Evolutionary conservation across 1,284 basidiomycete genomes (phyloP).

Genomic region (Naganishia sp.): DNA sequence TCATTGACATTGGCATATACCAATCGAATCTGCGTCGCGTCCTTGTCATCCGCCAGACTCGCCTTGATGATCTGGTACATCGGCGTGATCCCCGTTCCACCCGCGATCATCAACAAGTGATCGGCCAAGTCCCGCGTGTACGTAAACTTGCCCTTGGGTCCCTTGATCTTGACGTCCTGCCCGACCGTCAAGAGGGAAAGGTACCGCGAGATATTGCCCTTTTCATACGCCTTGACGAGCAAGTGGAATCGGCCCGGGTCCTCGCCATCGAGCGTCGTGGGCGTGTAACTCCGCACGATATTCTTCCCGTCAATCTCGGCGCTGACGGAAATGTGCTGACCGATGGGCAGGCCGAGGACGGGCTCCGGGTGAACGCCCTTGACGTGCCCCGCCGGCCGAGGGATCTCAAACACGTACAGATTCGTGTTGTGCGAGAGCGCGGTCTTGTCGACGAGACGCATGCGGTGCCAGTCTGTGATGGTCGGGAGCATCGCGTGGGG

Average conservation of each 20-base stretch:
- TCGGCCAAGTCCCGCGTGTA: slow-evolving; percentile 63
- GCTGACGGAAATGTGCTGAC: slow-evolving; percentile 90
- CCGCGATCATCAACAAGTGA: slow-evolving; percentile 93
- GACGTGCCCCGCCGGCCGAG: slow-evolving; percentile 35
- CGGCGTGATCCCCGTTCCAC: slow-evolving; percentile 90
- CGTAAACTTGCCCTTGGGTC: slow-evolving; percentile 91
- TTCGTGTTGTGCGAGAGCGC: slow-evolving; percentile 93
- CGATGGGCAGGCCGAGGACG: slow-evolving; percentile 88
- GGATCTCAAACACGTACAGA: slow-evolving; percentile 61
- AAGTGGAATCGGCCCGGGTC: slow-evolving; percentile 93
- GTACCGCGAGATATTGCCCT: slow-evolving; percentile 91
- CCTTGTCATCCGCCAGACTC: slow-evolving; percentile 77
- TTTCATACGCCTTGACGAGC: slow-evolving; percentile 96
- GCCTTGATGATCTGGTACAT: slow-evolving; percentile 94
- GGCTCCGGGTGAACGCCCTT: slow-evolving; percentile 44
- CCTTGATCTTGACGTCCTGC: slow-evolving; percentile 83
- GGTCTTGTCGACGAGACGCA: slow-evolving; percentile 77
- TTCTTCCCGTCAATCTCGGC: slow-evolving; percentile 90
- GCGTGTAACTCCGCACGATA: slow-evolving; percentile 89
- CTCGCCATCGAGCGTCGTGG: slow-evolving; percentile 81
- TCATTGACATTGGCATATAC: slow-evolving; percentile 95
- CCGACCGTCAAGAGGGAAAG: slow-evolving; percentile 79
- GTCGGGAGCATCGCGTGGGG: slow-evolving; percentile 28
- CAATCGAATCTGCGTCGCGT: slow-evolving; percentile 77
- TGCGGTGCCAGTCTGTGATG: slow-evolving; percentile 70